Evolutionary conservation across 2,329 filamentous ascomycete species (phyloP).

Genomic region (Aspergillus piperis): DNA sequence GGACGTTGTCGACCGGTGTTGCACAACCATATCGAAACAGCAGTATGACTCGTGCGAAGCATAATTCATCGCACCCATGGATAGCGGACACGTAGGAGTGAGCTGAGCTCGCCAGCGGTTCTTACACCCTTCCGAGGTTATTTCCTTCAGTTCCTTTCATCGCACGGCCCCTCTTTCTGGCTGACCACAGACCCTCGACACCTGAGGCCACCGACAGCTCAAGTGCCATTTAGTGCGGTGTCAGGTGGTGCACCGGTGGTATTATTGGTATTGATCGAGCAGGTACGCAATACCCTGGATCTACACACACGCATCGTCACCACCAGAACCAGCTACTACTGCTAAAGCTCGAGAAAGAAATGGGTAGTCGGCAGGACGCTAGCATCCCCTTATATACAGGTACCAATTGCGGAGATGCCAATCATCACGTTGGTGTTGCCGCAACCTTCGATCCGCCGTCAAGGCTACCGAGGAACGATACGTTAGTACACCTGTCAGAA

Average conservation of each 20-base stretch:
- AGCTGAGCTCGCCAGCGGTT: neutral
- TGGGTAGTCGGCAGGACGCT: neutral
- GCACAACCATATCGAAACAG: too few species aligned
- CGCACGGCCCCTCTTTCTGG: conserved; percentile 14
- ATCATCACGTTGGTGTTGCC: neutral
- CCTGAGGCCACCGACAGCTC: conserved; percentile 13
- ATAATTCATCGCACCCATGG: neutral
- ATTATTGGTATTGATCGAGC: neutral
- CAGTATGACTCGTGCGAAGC: too few species aligned
- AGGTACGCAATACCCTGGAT: neutral
- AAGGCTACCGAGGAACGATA: neutral
- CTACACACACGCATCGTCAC: neutral
- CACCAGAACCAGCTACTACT: neutral
- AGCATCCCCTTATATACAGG: neutral
- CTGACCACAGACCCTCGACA: conserved; percentile 15
- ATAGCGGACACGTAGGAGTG: neutral
- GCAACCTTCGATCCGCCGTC: neutral
- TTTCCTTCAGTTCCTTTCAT: too few species aligned
- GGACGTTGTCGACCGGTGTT: too few species aligned
- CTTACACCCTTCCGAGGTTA: neutral
- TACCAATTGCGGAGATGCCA: neutral
- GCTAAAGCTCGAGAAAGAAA: neutral
- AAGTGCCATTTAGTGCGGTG: conserved; percentile 1
- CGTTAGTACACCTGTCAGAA: neutral
- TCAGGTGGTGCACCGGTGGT: conserved; percentile 1